phyloP scores from a whole-genome alignment of 2,329 filamentous ascomycete genomes.

The Aspergillus sp. region DNA sequence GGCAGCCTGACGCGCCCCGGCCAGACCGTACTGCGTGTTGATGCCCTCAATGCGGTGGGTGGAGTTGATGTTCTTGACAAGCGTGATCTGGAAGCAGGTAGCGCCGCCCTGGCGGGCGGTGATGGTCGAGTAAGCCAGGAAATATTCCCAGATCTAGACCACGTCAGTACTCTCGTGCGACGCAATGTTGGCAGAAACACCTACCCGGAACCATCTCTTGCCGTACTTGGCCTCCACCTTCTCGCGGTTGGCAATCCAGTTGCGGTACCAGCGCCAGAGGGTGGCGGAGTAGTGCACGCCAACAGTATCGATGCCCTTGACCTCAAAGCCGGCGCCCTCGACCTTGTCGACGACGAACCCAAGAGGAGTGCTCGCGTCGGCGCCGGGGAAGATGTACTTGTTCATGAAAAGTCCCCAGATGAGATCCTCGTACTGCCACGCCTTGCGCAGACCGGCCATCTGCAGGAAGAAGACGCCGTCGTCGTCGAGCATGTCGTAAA shows the following conservation, averaged over 20 bases:
- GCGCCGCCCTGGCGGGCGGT: slow-evolving; percentile 73
- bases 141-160: slow-evolving; percentile 75
- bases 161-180: neutral
- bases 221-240: slow-evolving; percentile 95
- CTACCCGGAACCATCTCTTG: slow-evolving; percentile 85
- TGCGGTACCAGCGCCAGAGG: slow-evolving; percentile 96
- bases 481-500: slow-evolving; percentile 91
- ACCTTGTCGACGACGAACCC: slow-evolving; percentile 77
- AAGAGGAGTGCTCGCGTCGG: slow-evolving; percentile 87
- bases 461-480: slow-evolving; percentile 95
- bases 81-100: slow-evolving; percentile 76
- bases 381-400: slow-evolving; percentile 97
- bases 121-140: slow-evolving; percentile 78
- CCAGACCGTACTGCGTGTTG: slow-evolving; percentile 57
- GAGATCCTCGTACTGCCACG: slow-evolving; percentile 96
- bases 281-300: slow-evolving; percentile 96
- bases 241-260: slow-evolving; percentile 90
- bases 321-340: slow-evolving; percentile 78
- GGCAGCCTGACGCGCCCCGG: slow-evolving; percentile 51
- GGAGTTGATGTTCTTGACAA: slow-evolving; percentile 85
- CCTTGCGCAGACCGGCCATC: slow-evolving; percentile 84
- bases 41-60: slow-evolving; percentile 73
- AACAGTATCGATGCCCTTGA: slow-evolving; percentile 86
- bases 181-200: slow-evolving; percentile 25
- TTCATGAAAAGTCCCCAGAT: slow-evolving; percentile 99